These are phyloP conservation scores for Quercus suber DNA, from an alignment of 306 rosid genomes.

Conservation along the genomic window DNA sequence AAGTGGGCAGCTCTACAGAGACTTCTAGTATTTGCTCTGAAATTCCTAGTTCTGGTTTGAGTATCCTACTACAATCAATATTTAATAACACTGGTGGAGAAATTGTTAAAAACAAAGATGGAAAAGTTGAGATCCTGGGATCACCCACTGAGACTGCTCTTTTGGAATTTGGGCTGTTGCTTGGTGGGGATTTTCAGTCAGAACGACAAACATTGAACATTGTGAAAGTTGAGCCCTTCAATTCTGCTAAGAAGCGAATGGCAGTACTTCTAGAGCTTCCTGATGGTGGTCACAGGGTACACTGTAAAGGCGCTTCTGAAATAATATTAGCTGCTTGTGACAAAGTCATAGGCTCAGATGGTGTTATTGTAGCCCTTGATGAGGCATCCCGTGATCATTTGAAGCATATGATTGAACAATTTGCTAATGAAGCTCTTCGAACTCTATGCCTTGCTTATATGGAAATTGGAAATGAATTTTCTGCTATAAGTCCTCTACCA, in stretches of 20 bases:
- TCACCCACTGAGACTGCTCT: conserved; percentile 92
- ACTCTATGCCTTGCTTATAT: conserved; percentile 88
- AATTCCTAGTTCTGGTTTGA: conserved; percentile 61
- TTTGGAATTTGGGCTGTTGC: conserved; percentile 72
- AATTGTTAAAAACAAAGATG: conserved; percentile 71
- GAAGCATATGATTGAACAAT: conserved; percentile 60
- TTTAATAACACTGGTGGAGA: conserved; percentile 96
- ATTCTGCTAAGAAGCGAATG: conserved; percentile 84
- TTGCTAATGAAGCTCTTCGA: conserved; percentile 91
- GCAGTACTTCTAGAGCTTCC: conserved; percentile 74
- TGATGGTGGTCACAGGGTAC: conserved; percentile 69
- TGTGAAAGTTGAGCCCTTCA: conserved; percentile 91
- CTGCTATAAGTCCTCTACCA: conserved; percentile 56
- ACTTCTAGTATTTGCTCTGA: conserved; percentile 51
- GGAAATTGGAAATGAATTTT: conserved; percentile 55
- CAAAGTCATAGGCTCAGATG: conserved; percentile 56
- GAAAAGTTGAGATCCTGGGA: conserved; percentile 70
- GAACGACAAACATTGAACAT: conserved; percentile 56
- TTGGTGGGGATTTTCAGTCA: conserved; percentile 71
- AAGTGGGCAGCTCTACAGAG: conserved; percentile 44
- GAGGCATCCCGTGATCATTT: conserved; percentile 44
- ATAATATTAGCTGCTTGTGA: conserved; percentile 78
- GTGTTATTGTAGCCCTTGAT: conserved; percentile 61
- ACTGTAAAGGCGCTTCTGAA: conserved; percentile 95
- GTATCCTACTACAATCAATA: conserved; percentile 74